A percentile compares a stretch with the other conserved stretches of the same genome.
Conservation (phyloP, 148 eudicot species). For the Dianthus caryophyllus region DNA sequence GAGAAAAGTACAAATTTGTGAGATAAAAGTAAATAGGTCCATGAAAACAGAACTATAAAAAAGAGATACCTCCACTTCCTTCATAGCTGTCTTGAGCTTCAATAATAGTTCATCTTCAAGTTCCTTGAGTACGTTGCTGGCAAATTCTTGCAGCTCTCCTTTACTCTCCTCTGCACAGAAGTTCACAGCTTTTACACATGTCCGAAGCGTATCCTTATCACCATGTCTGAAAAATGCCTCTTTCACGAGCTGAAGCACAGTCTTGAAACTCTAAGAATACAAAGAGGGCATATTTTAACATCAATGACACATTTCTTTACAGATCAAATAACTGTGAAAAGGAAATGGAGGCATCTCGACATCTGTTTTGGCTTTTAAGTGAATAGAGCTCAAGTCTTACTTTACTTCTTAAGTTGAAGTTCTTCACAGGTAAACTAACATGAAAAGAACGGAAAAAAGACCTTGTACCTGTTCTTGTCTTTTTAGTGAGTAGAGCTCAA, state of each 20-base stretch:
- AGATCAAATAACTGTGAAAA: conserved; percentile 1
- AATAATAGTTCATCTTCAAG: conserved; percentile 70
- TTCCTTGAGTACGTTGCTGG: conserved; percentile 67
- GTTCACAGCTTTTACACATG: conserved; percentile 73
- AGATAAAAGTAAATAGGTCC: conserved; percentile 15
- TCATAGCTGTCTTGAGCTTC: conserved; percentile 70
- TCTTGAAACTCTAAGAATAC: conserved; percentile 63
- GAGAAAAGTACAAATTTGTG: conserved; percentile 9
- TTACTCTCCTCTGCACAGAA: conserved; percentile 64
- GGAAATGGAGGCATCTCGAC: too few relatives aligned
- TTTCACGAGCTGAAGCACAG: conserved; percentile 65
- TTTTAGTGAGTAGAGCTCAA: conserved; percentile 91
- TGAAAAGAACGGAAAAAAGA: conserved; percentile 2
- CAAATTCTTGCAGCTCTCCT: conserved; percentile 91
- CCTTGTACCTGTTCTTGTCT: conserved; percentile 85
- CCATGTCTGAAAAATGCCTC: conserved; percentile 90
- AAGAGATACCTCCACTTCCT: conserved; percentile 66
- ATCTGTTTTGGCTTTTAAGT: too few relatives aligned
- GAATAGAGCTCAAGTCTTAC: background rate
- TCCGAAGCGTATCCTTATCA: conserved; percentile 80
- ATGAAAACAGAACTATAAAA: conserved; percentile 4
- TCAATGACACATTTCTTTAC: conserved; percentile 1
- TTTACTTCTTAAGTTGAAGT: background rate
- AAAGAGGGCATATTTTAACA: conserved; percentile 2
- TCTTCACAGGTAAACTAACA: conserved; percentile 4